Evolutionary conservation across 2,329 filamentous ascomycete genomes (phyloP).

Genomic region (Elsinoe perseae): DNA sequence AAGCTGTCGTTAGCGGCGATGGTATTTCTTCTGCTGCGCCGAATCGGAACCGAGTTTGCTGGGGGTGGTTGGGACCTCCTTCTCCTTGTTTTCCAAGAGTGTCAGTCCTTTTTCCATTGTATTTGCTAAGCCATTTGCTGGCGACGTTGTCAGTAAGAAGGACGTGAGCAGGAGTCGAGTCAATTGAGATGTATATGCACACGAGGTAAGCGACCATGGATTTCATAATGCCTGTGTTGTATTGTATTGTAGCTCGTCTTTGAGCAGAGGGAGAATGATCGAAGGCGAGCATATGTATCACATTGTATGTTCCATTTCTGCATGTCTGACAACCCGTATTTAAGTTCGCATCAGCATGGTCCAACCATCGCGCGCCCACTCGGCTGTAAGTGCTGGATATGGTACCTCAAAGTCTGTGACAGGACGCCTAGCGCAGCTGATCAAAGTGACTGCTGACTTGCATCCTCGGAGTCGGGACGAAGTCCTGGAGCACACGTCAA

Average conservation of each 20-base stretch:
- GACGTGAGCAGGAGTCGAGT: background rate
- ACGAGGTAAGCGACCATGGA: too few relatives aligned
- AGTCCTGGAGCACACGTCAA: background rate
- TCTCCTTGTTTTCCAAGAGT: background rate
- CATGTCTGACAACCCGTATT: background rate
- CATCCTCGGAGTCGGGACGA: background rate
- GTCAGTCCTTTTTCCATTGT: background rate
- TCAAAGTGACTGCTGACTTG: background rate
- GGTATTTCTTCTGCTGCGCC: background rate
- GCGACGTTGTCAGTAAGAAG: background rate
- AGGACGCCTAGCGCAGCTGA: background rate
- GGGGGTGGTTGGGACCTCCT: background rate
- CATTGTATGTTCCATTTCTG: background rate
- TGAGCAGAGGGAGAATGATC: too few relatives aligned
- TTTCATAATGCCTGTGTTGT: too few relatives aligned
- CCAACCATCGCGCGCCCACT: background rate
- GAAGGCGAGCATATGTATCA: too few relatives aligned
- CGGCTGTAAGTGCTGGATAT: background rate
- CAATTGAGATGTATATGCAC: too few relatives aligned
- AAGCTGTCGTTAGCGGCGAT: too few relatives aligned
- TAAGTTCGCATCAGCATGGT: background rate
- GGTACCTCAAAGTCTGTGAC: background rate
- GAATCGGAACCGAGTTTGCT: background rate
- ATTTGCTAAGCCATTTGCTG: background rate
- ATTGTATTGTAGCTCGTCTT: too few relatives aligned